These are phyloP conservation scores for Nadsonia commutata DNA, from an alignment of 1,139 yeast genomes.

Conservation along the genomic window DNA sequence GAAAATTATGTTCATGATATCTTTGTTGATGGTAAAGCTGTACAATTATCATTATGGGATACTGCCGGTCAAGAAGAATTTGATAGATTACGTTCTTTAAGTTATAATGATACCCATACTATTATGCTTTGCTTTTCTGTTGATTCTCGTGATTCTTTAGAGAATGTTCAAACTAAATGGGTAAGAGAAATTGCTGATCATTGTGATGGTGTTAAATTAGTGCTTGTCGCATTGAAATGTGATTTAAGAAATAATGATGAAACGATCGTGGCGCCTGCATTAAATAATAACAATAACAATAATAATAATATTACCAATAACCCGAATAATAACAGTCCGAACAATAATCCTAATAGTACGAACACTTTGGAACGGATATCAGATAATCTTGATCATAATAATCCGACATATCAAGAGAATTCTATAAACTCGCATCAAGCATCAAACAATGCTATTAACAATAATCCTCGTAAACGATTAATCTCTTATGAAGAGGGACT, in stretches of 20 bases:
- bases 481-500: slow-evolving; percentile 75
- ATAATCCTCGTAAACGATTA: slow-evolving; percentile 29
- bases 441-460: slow-evolving; percentile 7
- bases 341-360: neutral
- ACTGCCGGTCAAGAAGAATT: slow-evolving; percentile 99
- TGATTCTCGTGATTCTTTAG: slow-evolving; percentile 86
- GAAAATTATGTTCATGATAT: slow-evolving; percentile 97
- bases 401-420: neutral
- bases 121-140: slow-evolving; percentile 93
- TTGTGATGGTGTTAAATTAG: slow-evolving; percentile 91
- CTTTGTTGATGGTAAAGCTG: slow-evolving; percentile 86
- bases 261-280: neutral
- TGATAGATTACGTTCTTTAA: slow-evolving; percentile 76
- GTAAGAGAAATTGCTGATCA: slow-evolving; percentile 93
- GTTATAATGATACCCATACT: slow-evolving; percentile 91
- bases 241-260: slow-evolving; percentile 57
- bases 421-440: neutral
- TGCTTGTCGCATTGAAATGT: slow-evolving; percentile 86
- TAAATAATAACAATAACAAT: no score
- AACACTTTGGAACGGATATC: neutral
- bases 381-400: neutral
- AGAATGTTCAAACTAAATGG: slow-evolving; percentile 92
- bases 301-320: neutral
- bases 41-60: slow-evolving; percentile 91
- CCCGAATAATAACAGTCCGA: neutral